phyloP scores from a whole-genome alignment of 2,329 filamentous ascomycete species.

The Aphanoascus verrucosus region DNA sequence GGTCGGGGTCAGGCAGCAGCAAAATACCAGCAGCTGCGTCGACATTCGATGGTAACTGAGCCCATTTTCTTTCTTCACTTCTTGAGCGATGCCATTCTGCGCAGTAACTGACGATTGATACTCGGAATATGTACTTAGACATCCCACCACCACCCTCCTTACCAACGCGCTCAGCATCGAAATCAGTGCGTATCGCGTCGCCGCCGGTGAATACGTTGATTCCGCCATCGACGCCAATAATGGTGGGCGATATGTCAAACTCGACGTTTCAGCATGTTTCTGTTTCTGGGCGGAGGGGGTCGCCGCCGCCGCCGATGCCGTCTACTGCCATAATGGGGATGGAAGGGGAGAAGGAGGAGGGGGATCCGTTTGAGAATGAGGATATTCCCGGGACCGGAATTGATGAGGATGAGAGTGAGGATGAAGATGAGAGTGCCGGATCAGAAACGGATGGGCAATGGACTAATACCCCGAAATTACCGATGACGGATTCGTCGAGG shows the following conservation, averaged over 20 bases:
- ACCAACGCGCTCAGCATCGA: conserved; percentile 15
- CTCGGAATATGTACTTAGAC: background rate
- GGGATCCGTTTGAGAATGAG: conserved; percentile 32
- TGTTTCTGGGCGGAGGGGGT: conserved; percentile 9
- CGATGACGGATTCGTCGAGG: conserved; percentile 21
- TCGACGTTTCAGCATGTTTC: background rate
- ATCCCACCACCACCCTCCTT: conserved; percentile 1
- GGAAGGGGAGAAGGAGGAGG: conserved; percentile 19
- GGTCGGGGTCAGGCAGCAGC: too few relatives aligned
- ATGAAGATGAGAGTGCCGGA: conserved; percentile 20
- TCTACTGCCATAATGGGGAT: too few relatives aligned
- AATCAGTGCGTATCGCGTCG: conserved; percentile 29
- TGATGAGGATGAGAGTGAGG: conserved; percentile 21
- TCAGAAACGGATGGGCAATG: conserved; percentile 11
- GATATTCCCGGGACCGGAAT: conserved; percentile 21
- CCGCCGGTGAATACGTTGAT: conserved; percentile 25
- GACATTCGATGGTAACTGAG: too few relatives aligned
- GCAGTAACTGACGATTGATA: background rate
- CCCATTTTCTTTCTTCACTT: too few relatives aligned
- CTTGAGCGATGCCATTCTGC: too few relatives aligned
- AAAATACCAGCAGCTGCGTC: too few relatives aligned
- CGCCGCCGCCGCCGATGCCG: conserved; percentile 16
- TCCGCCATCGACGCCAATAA: conserved; percentile 2
- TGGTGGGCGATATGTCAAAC: background rate
- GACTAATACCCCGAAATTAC: conserved; percentile 12